Evolutionary conservation across 139 green algal genomes (phyloP), one percentile per base, ranked within the genome.

Genomic region (Desmodesmus armatus): DNA sequence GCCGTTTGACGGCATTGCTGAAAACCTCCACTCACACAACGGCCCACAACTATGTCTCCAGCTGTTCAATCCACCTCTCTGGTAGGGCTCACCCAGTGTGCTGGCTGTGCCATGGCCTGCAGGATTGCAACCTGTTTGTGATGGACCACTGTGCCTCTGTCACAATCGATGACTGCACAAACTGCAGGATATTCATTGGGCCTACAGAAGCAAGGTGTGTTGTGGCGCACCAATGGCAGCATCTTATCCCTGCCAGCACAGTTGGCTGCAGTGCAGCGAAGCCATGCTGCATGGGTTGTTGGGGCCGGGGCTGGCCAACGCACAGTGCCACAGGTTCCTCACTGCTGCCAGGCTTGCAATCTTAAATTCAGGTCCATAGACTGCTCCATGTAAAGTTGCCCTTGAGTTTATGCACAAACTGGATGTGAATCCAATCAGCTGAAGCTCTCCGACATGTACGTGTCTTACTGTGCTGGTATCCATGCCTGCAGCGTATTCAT

Each of bases 61-160:
- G 43, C 2, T 0, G 27, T 13, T 55, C 33, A 37, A 51, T 40
- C 4, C 11, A 7, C 19, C 31, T 44, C 66, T 19, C 47, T 51
- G 40, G 51, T 29, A 15, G 43, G 31, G n/a, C 7, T 23, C 19
- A 33, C 19, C 11, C 72, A 9, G n/a, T n/a, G n/a, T n/a, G n/a
- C n/a, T 47, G 6, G 27, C 0, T 66, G 7, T 65, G 25, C n/a
- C n/a, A n/a, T n/a, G n/a, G 11, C 31, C 43, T 33, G 5, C 85
- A 95, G 90, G 87, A 91, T 78, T 95, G 92, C 79, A 89, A 93
- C 53, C 78, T 96, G 44, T 95, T 91, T 79, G 27, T 96, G 19
- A 66, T 96, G 25, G 93, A 96, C 71, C 13, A 62, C 25, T 92
- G 85, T 49, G 89, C 79, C 0, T 83, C 88, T 69, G 89, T 96